A percentile compares a stretch with the other conserved stretches of the same genome.
phyloP scores from a whole-genome alignment of 2,329 filamentous ascomycete genomes.

The Nemania diffusa region DNA sequence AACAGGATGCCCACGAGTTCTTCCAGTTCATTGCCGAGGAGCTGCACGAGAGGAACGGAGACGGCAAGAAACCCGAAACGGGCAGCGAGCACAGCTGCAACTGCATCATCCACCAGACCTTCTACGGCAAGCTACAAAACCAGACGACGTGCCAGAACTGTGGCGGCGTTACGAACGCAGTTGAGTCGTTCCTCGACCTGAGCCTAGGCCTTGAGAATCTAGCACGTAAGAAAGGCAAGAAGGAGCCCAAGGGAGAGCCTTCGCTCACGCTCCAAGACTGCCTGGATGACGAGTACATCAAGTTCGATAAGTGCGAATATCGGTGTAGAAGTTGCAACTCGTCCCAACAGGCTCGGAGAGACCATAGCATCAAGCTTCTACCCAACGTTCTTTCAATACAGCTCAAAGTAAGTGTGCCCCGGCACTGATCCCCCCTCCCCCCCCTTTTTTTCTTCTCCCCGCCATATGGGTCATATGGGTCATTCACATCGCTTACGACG shows the following conservation, averaged over 20 bases:
- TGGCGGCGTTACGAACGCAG: slow-evolving; percentile 80
- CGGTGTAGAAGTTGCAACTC: slow-evolving; percentile 83
- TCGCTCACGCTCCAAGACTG: slow-evolving; percentile 75
- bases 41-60: slow-evolving; percentile 83
- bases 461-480: too few relatives aligned
- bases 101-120: slow-evolving; percentile 93
- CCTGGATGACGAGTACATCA: slow-evolving; percentile 86
- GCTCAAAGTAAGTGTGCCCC: slow-evolving; percentile 73
- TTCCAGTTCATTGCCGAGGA: slow-evolving; percentile 96
- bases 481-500: background rate
- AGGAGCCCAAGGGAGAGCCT: slow-evolving; percentile 59
- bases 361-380: slow-evolving; percentile 83
- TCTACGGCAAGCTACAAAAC: slow-evolving; percentile 90
- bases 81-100: slow-evolving; percentile 75
- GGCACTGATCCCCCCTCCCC: background rate
- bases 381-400: slow-evolving; percentile 93
- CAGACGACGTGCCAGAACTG: slow-evolving; percentile 93
- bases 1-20: slow-evolving; percentile 97
- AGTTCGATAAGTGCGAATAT: slow-evolving; percentile 88
- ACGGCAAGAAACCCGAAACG: slow-evolving; percentile 70
- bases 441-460: background rate
- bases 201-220: slow-evolving; percentile 84
- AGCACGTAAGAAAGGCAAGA: slow-evolving; percentile 72
- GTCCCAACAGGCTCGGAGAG: slow-evolving; percentile 82
- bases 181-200: slow-evolving; percentile 91